phyloP scores from a whole-genome alignment of 2,329 filamentous ascomycete genomes.

The Ascochyta clinopodiicola region DNA sequence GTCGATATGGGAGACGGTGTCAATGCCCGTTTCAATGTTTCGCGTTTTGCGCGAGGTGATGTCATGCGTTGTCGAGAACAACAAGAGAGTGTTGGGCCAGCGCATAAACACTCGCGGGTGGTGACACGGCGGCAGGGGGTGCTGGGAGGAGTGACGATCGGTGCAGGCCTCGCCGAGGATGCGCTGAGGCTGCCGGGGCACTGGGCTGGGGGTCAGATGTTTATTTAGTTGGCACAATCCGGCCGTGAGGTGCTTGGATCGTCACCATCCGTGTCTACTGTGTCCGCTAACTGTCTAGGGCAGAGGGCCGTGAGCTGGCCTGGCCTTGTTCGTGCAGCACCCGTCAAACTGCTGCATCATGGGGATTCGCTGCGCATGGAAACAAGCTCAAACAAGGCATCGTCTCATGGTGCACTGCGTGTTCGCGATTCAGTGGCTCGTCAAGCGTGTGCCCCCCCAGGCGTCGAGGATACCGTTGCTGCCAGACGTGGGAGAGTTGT shows the following conservation, averaged over 20 bases:
- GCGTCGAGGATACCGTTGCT: background rate
- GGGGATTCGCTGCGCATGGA: conserved; percentile 10
- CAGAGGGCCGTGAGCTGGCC: conserved; percentile 12
- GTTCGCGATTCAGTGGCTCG: conserved; percentile 8
- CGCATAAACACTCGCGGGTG: conserved; percentile 3
- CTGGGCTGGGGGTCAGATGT: background rate
- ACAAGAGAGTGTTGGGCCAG: conserved; percentile 6
- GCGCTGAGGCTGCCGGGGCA: conserved; percentile 6
- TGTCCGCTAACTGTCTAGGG: conserved; percentile 4
- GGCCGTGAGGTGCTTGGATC: conserved; percentile 12
- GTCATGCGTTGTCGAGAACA: conserved; percentile 20
- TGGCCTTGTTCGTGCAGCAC: background rate
- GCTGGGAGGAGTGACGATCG: conserved; percentile 1
- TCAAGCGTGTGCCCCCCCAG: background rate
- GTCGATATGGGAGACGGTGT: conserved; percentile 1
- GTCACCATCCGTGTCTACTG: conserved; percentile 5
- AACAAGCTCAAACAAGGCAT: conserved; percentile 20
- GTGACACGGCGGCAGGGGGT: conserved; percentile 13
- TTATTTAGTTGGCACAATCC: conserved; percentile 14
- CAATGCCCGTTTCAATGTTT: too few relatives aligned
- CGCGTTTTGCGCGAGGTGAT: conserved; percentile 18
- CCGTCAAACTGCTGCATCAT: background rate
- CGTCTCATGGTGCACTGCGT: conserved; percentile 12
- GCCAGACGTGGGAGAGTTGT: background rate
- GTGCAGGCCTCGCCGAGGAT: conserved; percentile 4